Evolutionary conservation across 2,329 filamentous ascomycete genomes (phyloP).

Genomic region (Exophiala alcalophila): DNA sequence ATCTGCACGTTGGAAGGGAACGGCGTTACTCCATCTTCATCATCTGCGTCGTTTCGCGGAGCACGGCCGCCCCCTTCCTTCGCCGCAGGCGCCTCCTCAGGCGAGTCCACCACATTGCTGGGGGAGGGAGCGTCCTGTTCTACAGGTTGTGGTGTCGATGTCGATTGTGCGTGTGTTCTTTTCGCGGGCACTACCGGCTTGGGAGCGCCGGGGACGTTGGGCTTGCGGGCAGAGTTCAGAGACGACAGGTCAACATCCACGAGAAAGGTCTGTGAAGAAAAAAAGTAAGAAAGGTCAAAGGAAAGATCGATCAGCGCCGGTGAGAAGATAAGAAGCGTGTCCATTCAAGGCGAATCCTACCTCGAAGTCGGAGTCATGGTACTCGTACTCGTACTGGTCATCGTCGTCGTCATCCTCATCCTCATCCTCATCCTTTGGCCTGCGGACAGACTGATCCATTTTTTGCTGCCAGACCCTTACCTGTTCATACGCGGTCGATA

Average conservation of each 20-base stretch:
- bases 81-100: constrained; percentile 8
- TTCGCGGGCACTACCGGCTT: constrained; percentile 14
- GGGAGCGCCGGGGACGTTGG: constrained; percentile 10
- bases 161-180: constrained; percentile 11
- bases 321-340: background rate
- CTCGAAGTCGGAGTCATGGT: constrained; percentile 52
- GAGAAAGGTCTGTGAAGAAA: constrained; percentile 51
- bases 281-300: constrained; percentile 18
- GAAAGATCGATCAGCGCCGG: constrained; percentile 10
- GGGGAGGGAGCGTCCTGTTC: constrained; percentile 17
- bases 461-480: too few species aligned
- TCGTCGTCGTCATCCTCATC: too few species aligned
- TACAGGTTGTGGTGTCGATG: constrained; percentile 10
- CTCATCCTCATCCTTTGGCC: too few species aligned
- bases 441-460: too few species aligned
- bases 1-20: constrained; percentile 61
- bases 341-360: constrained; percentile 36
- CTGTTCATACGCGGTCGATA: too few species aligned
- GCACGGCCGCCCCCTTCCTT: constrained; percentile 29
- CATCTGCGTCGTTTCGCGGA: constrained; percentile 32
- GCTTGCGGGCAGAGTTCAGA: constrained; percentile 39
- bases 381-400: constrained; percentile 59
- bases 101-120: constrained; percentile 1
- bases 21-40: constrained; percentile 37
- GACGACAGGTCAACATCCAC: constrained; percentile 59